Conservation (phyloP, 73 alveolate genomes). For the Urostyla sp. region DNA sequence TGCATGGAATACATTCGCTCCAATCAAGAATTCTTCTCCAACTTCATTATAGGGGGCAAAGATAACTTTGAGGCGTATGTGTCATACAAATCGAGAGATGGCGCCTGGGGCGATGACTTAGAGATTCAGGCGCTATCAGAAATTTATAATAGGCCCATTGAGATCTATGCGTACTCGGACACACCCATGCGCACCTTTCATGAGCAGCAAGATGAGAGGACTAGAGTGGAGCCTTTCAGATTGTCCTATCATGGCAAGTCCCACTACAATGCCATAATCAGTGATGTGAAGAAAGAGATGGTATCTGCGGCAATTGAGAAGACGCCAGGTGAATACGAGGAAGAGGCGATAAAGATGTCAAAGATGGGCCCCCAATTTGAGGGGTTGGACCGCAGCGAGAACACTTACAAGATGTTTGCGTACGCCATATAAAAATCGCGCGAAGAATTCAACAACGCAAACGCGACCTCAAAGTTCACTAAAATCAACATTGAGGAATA, state of each 20-base stretch:
- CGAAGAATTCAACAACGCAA: constrained; percentile 67
- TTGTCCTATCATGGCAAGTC: constrained; percentile 96
- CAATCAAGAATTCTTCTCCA: constrained; percentile 87
- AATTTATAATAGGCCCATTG: constrained; percentile 92
- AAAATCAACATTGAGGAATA: constrained; percentile 61
- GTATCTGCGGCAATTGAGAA: constrained; percentile 71
- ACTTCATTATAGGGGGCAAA: constrained; percentile 88
- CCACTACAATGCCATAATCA: constrained; percentile 95
- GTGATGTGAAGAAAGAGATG: constrained; percentile 77
- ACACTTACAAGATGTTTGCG: constrained; percentile 3
- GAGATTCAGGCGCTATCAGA: constrained; percentile 94
- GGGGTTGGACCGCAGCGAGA: neutral
- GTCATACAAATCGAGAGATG: constrained; percentile 79
- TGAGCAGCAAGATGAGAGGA: constrained; percentile 67
- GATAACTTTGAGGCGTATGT: constrained; percentile 88
- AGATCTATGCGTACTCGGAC: constrained; percentile 87
- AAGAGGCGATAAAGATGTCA: constrained; percentile 52
- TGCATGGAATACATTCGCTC: constrained; percentile 89
- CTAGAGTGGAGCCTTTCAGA: constrained; percentile 82
- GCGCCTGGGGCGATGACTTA: constrained; percentile 97
- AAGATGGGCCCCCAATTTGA: constrained; percentile 22
- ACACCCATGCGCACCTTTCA: constrained; percentile 94
- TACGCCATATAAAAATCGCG: constrained; percentile 57
- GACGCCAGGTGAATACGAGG: constrained; percentile 89
- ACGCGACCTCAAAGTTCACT: constrained; percentile 60